Evolutionary conservation across 2,329 filamentous ascomycete genomes (phyloP), one percentile per base, ranked within the genome.

Genomic region (Hypoxylon sp.): DNA sequence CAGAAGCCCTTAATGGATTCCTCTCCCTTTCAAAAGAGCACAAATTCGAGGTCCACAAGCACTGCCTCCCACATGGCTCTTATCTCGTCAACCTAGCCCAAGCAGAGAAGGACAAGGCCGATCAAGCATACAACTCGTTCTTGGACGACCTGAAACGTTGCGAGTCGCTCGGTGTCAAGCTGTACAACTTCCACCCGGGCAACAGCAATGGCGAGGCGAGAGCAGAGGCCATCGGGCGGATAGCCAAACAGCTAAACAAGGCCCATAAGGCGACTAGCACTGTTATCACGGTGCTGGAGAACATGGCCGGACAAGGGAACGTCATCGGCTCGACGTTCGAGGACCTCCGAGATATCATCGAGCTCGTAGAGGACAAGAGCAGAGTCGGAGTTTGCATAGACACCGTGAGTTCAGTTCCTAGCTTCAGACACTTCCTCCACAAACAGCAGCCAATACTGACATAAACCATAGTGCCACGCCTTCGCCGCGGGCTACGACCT

Each of bases 121-220:
- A 89, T 56, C 94, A 98, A 82, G 94, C 94, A 0, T 98, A 97
- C 77, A 86, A 84, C 41, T 88, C 89, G 63, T 99, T 99, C 79
- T 76, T 97, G 14, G 94, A 99, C 74, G 96, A 99, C 78, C 84
- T 99, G 1, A 83, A 88, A 55, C 89, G 96, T 9, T 98, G 96
- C 79, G 92, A 97, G 76, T 85, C 86, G 49, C 87, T 99, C 0
- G 93, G 94, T 1, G 97, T 99, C 75, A 85, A 82, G 68, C 86
- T 98, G n/a, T 99, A 98, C 84, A 99, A 99, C 80, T 98, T 99
- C 82, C 96, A 99, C 77, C 96, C 96, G 0, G 96, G 96, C 19
- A 94, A 91, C 63, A 91, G 91, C 1, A 91, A 91, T 62, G 89
- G 90, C 50, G 86, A 87, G 34, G 84, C 87, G 2, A 88, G 91